Conservation (phyloP, 1,284 basidiomycete species). For the Apiotrichum gracile region DNA sequence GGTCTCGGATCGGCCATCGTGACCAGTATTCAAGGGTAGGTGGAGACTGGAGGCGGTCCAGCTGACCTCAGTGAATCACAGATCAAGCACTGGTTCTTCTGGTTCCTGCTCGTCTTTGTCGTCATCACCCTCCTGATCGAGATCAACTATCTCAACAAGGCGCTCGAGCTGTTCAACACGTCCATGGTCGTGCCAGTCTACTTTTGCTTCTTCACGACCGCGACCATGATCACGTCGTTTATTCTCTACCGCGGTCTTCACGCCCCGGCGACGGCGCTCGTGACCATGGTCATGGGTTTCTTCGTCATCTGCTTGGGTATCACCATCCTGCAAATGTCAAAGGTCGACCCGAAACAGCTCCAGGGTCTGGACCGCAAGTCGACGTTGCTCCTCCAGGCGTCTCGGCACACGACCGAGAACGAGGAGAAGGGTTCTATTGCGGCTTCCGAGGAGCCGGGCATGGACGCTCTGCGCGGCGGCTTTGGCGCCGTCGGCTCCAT, state of each 20-base stretch:
- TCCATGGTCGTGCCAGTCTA: conserved; percentile 73
- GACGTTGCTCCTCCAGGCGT: conserved; percentile 75
- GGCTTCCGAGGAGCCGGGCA: conserved; percentile 57
- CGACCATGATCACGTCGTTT: conserved; percentile 77
- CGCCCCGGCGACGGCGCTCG: conserved; percentile 65
- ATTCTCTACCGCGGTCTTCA: conserved; percentile 88
- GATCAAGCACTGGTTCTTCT: conserved; percentile 66
- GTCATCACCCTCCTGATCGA: conserved; percentile 60
- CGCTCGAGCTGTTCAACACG: conserved; percentile 86
- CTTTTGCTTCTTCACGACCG: conserved; percentile 69
- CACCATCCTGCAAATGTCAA: conserved; percentile 92
- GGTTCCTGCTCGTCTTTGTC: conserved; percentile 80
- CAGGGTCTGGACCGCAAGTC: conserved; percentile 69
- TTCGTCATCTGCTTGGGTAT: conserved; percentile 64
- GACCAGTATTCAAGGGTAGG: conserved; percentile 74
- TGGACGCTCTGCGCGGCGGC: conserved; percentile 80
- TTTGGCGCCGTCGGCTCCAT: conserved; percentile 84
- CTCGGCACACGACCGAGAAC: conserved; percentile 59
- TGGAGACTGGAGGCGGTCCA: conserved; percentile 17
- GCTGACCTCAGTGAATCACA: conserved; percentile 37
- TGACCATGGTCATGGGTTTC: conserved; percentile 87
- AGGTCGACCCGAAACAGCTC: conserved; percentile 56
- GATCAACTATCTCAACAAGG: conserved; percentile 94
- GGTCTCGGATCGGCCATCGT: conserved; percentile 90
- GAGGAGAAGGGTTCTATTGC: conserved; percentile 46